Evolutionary conservation across 2,329 filamentous ascomycete species (phyloP).

Genomic region (Trichoderma brevicompactum): DNA sequence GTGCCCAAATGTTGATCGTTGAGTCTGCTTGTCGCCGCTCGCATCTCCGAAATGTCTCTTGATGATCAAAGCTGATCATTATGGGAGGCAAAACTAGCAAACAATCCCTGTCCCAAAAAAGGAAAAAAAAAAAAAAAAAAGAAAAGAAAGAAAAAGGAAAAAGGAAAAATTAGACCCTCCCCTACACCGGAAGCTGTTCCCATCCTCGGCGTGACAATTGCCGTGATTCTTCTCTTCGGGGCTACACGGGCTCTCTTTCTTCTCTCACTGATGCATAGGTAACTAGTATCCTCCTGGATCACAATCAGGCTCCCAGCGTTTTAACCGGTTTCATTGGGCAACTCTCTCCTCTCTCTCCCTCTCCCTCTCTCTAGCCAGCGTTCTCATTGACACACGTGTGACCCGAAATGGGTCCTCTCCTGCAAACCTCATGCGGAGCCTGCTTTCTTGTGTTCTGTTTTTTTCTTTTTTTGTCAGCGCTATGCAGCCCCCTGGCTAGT

Average conservation of each 20-base stretch:
- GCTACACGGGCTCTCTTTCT: background rate
- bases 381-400: background rate
- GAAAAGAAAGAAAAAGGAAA: no score
- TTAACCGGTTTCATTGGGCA: background rate
- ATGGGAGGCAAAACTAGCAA: no score
- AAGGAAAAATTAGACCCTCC: background rate
- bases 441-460: background rate
- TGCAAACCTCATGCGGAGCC: background rate
- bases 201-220: background rate
- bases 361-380: background rate
- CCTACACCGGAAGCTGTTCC: no score
- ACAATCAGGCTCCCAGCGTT: background rate
- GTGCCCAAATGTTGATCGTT: background rate
- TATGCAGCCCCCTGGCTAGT: constrained; percentile 16
- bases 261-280: background rate
- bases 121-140: no score
- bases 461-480: constrained; percentile 13
- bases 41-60: background rate
- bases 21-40: background rate
- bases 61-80: no score
- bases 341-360: background rate
- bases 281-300: no score
- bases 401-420: background rate
- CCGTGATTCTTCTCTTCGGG: background rate
- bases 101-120: no score